Base-by-base conservation (phyloP, 2,329 filamentous ascomycete genomes). In the Curvularia verruculosa region DNA sequence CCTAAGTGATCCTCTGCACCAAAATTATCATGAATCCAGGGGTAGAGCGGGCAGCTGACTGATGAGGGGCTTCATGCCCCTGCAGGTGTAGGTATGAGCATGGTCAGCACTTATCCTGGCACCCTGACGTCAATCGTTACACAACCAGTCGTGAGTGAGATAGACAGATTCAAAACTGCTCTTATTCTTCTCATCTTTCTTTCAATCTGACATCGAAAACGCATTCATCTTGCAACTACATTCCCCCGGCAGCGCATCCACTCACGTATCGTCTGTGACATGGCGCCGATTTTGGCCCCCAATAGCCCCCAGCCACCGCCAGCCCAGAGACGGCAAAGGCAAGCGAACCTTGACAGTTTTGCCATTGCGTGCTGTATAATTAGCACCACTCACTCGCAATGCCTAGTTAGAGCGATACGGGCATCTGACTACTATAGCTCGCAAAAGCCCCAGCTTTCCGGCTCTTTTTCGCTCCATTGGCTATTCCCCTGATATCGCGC, bases 301-400 rank as follows among this genome's bases (percentile, higher is more conserved):
- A 59, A 58, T 41, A 26, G 21, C 31, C 31, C 47, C 58, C 54
- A 41, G 48, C 55, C 24, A 44, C 52, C 40, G 45, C 18, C 54
- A 56, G 34, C 36, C 48, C 49, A 37, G 21, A 48, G 18, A 43
- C 24, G 52, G 54, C 34, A 54, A 60, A 53, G 39, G 40, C 52
- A 64, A 41, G 45, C 50, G 56, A 63, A 39, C 34, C 8, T 52
- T 50, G 29, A 56, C 54, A 36, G 37, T 37, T 23, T 26, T 60
- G 59, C 51, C 52, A 49, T 57, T 49, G 45, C 29, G 41, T 51
- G 51, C 49, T 51, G 59, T 60, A 61, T 66, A 58, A 59, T 59
- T 64, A 63, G 61, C 59, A 56, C 53, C 50, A 40, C 55, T 56
- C 46, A 49, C 48, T 51, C 49, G 23, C 58, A 24, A 47, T 37